These are phyloP conservation scores for Porcisia hertigi DNA, from an alignment of 208 protist genomes.

Conservation along the genomic window DNA sequence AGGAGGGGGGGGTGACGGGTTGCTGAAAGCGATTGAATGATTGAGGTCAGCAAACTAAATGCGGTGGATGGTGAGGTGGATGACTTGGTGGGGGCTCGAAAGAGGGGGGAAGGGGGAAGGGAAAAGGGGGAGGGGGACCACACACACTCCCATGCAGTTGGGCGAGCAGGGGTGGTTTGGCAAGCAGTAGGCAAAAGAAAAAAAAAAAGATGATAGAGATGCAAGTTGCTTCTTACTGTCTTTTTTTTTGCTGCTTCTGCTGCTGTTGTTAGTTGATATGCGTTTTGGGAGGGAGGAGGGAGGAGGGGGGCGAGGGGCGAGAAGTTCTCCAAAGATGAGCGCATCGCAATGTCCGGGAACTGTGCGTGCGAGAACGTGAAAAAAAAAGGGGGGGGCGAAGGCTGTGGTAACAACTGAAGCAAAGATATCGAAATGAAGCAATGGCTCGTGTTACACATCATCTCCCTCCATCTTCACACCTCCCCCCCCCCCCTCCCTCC, in stretches of 20 bases:
- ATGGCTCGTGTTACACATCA: not conserved
- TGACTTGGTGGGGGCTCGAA: not conserved
- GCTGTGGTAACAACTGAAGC: not conserved
- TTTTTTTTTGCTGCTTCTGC: too few species aligned
- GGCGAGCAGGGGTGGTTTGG: too few species aligned
- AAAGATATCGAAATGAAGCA: not conserved
- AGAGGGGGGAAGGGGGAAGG: constrained; percentile 7
- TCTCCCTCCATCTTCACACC: not conserved
- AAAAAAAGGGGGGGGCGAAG: not conserved
- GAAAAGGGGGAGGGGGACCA: constrained; percentile 1
- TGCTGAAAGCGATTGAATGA: too few species aligned
- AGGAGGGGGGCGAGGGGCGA: not conserved
- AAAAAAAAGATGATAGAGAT: too few species aligned
- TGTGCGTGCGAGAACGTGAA: not conserved
- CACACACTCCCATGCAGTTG: not conserved
- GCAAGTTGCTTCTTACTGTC: too few species aligned
- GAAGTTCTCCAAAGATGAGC: not conserved
- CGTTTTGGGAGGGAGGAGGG: not conserved
- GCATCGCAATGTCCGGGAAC: not conserved
- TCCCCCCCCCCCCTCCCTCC: too few species aligned
- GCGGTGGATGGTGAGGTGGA: too few species aligned
- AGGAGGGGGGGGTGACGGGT: too few species aligned
- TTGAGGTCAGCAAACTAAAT: too few species aligned
- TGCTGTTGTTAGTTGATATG: too few species aligned
- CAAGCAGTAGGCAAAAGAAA: too few species aligned